Evolutionary conservation across 371 early-diverging fungal species (phyloP).

Genomic region (Rhizopus stolonifer): DNA sequence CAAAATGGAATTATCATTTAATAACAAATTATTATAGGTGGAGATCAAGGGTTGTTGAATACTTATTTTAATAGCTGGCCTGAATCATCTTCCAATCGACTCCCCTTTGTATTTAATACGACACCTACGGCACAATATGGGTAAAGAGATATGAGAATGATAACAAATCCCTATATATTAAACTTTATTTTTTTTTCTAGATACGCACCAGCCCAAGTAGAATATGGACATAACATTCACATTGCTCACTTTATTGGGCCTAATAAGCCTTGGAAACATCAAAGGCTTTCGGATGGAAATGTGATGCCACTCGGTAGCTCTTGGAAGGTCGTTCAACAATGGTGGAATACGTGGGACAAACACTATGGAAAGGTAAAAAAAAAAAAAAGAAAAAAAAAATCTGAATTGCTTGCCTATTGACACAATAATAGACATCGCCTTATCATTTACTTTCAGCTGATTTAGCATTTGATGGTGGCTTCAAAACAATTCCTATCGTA

Average conservation of each 20-base stretch:
- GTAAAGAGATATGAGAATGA: too few species aligned
- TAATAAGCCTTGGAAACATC: conserved; percentile 88
- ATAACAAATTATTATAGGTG: conserved; percentile 58
- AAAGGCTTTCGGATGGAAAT: conserved; percentile 60
- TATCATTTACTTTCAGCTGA: conserved; percentile 17
- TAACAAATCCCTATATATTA: too few species aligned
- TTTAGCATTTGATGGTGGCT: conserved; percentile 12
- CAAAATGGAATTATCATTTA: too few species aligned
- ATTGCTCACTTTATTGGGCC: conserved; percentile 91
- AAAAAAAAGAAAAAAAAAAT: too few species aligned
- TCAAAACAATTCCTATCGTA: conserved; percentile 24
- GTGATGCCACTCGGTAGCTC: conserved; percentile 47
- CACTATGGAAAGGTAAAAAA: conserved; percentile 50
- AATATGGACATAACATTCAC: conserved; percentile 67
- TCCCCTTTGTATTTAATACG: conserved; percentile 92
- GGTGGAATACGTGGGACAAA: conserved; percentile 76
- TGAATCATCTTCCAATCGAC: conserved; percentile 54
- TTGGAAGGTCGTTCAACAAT: conserved; percentile 57
- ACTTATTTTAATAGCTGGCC: conserved; percentile 84
- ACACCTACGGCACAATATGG: conserved; percentile 89
- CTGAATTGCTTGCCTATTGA: too few species aligned
- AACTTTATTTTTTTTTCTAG: conserved; percentile 22
- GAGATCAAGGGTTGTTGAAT: conserved; percentile 95
- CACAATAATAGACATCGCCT: conserved; percentile 25
- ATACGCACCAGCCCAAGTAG: conserved; percentile 72